Evolutionary conservation across 2,329 filamentous ascomycete genomes (phyloP), one percentile per base, ranked within the genome.

Genomic region (Nothopassalora personata): DNA sequence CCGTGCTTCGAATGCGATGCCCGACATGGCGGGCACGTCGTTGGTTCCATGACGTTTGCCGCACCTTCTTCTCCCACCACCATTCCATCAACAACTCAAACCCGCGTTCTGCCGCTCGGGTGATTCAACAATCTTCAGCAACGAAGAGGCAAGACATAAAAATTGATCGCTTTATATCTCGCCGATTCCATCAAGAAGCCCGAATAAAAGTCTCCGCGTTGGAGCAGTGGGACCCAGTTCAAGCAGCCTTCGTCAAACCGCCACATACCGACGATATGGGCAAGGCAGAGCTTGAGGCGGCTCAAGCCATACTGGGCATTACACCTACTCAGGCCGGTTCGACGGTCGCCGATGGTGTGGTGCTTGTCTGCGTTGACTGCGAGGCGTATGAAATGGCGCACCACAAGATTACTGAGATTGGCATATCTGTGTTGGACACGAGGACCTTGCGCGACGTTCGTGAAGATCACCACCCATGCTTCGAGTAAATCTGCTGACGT

Each of bases 341-440:
- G 48, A 30, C 23, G 48, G n/a, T 31, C 43, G 9, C 18, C 53
- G 23, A 23, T 72, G 13, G 76, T 18, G 80, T 84, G 0, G 79
- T 95, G 4, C 87, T 96, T 65, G 78, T 96, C 58, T 86, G 83
- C 63, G 79, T 97, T 45, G 94, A 97, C 67, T 78, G 95, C 28
- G 94, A 99, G 73, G 86, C 87, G 1, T 90, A 87, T 59, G 94
- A 99, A 72, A 74, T 77, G 23, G 79, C 83, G 52, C 82, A 85
- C 11, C 76, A 80, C 33, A 77, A 83, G 9, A 81, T 97, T 59
- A 96, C 92, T 0, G 94, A 99, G 73, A 80, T 99, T 39, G 94
- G 94, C 0, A 79, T 97, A 47, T 87, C 90, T 1, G 86, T 87
- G 2, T 78, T 97, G 0, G 91, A 97, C 71, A 91, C 88, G 0